Evolutionary conservation across 352 stramenopile genomes (phyloP).

Genomic region (Globisporangium barbulae): DNA sequence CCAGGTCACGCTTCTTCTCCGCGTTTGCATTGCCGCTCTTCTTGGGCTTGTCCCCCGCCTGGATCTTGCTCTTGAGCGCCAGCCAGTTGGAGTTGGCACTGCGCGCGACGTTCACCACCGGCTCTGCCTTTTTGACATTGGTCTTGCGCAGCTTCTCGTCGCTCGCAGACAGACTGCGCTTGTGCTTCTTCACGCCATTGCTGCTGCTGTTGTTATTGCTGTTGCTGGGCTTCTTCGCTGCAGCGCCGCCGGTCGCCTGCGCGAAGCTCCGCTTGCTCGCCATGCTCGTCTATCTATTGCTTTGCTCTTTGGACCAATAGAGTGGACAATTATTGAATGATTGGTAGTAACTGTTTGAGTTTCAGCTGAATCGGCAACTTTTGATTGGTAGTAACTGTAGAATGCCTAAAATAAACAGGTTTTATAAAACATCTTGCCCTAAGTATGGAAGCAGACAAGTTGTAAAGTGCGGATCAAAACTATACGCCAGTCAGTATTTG

Average conservation of each 20-base stretch:
- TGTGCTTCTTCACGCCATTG: conserved; percentile 23
- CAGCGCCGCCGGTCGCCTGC: conserved; percentile 5
- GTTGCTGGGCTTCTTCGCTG: conserved; percentile 13
- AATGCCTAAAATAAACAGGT: too few species aligned
- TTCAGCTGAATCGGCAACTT: too few species aligned
- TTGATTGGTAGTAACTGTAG: too few species aligned
- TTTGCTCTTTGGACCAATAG: too few species aligned
- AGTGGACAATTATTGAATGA: too few species aligned
- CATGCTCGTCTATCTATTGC: conserved; percentile 5
- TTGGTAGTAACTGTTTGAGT: too few species aligned
- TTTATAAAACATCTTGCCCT: too few species aligned
- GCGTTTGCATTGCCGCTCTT: neutral
- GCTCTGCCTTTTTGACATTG: conserved; percentile 14
- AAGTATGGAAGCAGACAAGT: too few species aligned
- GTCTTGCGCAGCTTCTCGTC: conserved; percentile 37
- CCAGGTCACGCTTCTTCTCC: conserved; percentile 37
- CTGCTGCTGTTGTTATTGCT: conserved; percentile 9
- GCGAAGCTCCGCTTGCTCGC: conserved; percentile 24
- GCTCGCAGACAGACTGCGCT: conserved; percentile 20
- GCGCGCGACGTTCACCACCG: conserved; percentile 13
- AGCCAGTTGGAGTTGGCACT: conserved; percentile 68
- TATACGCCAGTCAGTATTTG: too few species aligned
- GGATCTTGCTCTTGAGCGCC: conserved; percentile 71
- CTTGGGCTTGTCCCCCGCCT: conserved; percentile 32
- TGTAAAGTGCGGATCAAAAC: too few species aligned